These are phyloP conservation scores for Lasiosphaeris hirsuta DNA, from an alignment of 495 filamentous ascomycete species.

Conservation along the genomic window DNA sequence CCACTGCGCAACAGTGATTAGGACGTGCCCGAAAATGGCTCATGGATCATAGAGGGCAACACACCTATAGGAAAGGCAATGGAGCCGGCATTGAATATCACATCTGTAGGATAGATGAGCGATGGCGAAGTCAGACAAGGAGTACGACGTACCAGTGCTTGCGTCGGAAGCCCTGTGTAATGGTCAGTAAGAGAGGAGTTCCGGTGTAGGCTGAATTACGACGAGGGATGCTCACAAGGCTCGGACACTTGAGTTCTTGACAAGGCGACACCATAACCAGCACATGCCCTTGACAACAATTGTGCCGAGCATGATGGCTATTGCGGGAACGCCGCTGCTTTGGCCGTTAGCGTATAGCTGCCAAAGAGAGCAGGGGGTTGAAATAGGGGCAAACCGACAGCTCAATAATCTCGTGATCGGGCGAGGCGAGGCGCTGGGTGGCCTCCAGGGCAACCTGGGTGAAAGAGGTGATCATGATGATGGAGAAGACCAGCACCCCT, in stretches of 20 bases:
- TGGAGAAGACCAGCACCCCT: slow-evolving; percentile 75
- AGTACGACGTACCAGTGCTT: slow-evolving; percentile 21
- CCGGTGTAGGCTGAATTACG: not conserved
- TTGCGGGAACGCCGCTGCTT: slow-evolving; percentile 58
- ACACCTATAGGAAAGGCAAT: slow-evolving; percentile 76
- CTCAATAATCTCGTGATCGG: slow-evolving; percentile 65
- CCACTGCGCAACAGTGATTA: slow-evolving; percentile 46
- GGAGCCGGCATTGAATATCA: slow-evolving; percentile 89
- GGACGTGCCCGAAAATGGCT: not conserved
- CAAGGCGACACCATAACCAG: slow-evolving; percentile 87
- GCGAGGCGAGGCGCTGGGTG: slow-evolving; percentile 58
- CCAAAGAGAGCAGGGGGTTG: not conserved
- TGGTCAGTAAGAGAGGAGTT: slow-evolving; percentile 48
- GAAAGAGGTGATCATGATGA: slow-evolving; percentile 86
- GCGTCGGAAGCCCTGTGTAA: slow-evolving; percentile 36
- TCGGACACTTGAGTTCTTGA: slow-evolving; percentile 86
- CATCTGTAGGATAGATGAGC: slow-evolving; percentile 40
- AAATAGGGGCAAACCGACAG: slow-evolving; percentile 40
- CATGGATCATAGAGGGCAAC: slow-evolving; percentile 17
- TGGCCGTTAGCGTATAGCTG: slow-evolving; percentile 9
- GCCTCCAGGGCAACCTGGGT: slow-evolving; percentile 78
- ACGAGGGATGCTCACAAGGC: slow-evolving; percentile 56
- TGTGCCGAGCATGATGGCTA: slow-evolving; percentile 77
- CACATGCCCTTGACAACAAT: slow-evolving; percentile 78
- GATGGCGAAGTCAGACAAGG: not conserved